A percentile compares a stretch with the other conserved stretches of the same genome.
These are phyloP conservation scores for Microcera coccophila DNA, from an alignment of 2,329 filamentous ascomycete species.

Conservation along the genomic window DNA sequence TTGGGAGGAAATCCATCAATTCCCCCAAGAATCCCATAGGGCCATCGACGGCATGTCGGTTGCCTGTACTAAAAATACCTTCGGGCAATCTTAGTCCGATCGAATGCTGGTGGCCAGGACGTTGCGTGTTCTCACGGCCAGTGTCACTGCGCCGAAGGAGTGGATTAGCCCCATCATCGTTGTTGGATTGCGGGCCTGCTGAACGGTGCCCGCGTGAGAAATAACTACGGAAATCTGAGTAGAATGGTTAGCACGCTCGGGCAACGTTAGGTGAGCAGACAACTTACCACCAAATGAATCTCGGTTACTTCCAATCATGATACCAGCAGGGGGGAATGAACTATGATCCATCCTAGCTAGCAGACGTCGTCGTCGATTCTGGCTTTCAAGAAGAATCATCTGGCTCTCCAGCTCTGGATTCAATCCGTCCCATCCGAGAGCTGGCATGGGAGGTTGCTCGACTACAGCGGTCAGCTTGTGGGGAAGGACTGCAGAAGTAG, in stretches of 20 bases:
- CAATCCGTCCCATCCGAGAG: constrained; percentile 56
- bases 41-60: constrained; percentile 41
- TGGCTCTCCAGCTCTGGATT: constrained; percentile 50
- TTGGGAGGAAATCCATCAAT: constrained; percentile 52
- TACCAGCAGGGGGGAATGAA: constrained; percentile 55
- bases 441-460: constrained; percentile 46
- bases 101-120: constrained; percentile 47
- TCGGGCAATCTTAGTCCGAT: constrained; percentile 51
- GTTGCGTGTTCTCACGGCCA: constrained; percentile 45
- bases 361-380: constrained; percentile 34
- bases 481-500: background rate
- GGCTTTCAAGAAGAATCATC: constrained; percentile 50
- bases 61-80: constrained; percentile 39
- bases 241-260: constrained; percentile 2
- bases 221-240: constrained; percentile 46
- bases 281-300: constrained; percentile 50
- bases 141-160: constrained; percentile 64
- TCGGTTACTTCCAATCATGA: constrained; percentile 50
- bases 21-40: constrained; percentile 55
- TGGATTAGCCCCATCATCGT: constrained; percentile 83
- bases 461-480: constrained; percentile 9
- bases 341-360: constrained; percentile 38
- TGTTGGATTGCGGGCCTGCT: constrained; percentile 50
- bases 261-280: constrained; percentile 5
- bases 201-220: constrained; percentile 52